A percentile compares a stretch with the other conserved stretches of the same genome.
phyloP scores from a whole-genome alignment of 164 flowering plant species.

The Chimonanthus praecox region DNA sequence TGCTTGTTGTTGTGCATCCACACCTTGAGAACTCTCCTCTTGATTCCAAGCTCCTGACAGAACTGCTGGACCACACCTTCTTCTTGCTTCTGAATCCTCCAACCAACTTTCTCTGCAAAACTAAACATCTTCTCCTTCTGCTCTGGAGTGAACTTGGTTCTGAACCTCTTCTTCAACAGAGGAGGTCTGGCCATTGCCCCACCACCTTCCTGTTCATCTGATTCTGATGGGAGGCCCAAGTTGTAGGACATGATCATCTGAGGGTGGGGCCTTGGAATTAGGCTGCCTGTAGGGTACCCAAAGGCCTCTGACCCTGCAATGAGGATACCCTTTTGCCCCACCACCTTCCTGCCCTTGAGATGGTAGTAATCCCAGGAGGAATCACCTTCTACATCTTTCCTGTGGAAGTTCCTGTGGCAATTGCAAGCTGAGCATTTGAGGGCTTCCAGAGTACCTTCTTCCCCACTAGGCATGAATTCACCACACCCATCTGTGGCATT shows the following conservation, averaged over 20 bases:
- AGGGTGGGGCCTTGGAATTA: conserved; percentile 26
- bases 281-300: conserved; percentile 38
- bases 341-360: conserved; percentile 38
- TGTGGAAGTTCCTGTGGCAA: conserved; percentile 93
- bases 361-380: conserved; percentile 27
- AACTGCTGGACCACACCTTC: conserved; percentile 73
- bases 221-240: conserved; percentile 43
- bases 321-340: conserved; percentile 32
- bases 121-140: conserved; percentile 85
- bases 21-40: conserved; percentile 84
- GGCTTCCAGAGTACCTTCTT: conserved; percentile 65
- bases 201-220: conserved; percentile 50
- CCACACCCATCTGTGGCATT: conserved; percentile 91
- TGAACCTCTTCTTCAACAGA: conserved; percentile 58
- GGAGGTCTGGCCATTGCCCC: conserved; percentile 24
- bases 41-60: conserved; percentile 84
- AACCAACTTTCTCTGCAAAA: conserved; percentile 83
- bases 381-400: conserved; percentile 57
- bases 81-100: conserved; percentile 90
- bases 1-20: conserved; percentile 99
- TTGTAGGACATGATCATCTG: conserved; percentile 60
- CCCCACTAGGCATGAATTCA: conserved; percentile 85
- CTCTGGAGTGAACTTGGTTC: conserved; percentile 77
- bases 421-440: conserved; percentile 83
- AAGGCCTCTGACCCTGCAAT: conserved; percentile 30